phyloP scores from a whole-genome alignment of 2,329 filamentous ascomycete genomes.

The Aspergillus brasiliensis region DNA sequence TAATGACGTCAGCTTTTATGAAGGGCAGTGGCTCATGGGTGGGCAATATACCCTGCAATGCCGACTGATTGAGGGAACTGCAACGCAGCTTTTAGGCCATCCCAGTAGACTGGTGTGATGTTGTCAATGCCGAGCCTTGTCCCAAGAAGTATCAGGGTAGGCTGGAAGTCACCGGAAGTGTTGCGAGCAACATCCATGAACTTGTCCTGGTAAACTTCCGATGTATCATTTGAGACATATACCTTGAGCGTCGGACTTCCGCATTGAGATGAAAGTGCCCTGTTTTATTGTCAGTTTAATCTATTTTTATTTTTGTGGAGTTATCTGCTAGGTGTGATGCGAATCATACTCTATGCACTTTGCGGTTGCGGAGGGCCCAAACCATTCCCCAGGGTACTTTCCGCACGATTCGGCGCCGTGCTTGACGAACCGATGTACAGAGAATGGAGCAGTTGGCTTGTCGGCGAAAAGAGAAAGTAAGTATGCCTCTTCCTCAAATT shows the following conservation, averaged over 20 bases:
- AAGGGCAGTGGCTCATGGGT: constrained; percentile 24
- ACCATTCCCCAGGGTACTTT: constrained; percentile 97
- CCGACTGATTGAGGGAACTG: constrained; percentile 92
- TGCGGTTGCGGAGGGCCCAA: constrained; percentile 94
- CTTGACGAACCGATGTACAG: constrained; percentile 89
- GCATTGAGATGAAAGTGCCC: constrained; percentile 71
- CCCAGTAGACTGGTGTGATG: constrained; percentile 92
- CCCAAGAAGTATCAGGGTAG: constrained; percentile 85
- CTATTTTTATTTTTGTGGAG: background rate
- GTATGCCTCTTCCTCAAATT: constrained; percentile 63
- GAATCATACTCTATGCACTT: constrained; percentile 81
- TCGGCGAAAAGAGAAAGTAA: constrained; percentile 86
- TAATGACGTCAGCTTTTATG: constrained; percentile 15
- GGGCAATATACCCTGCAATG: constrained; percentile 74
- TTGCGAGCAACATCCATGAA: constrained; percentile 77
- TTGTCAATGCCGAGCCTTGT: constrained; percentile 91
- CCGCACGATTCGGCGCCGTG: constrained; percentile 85
- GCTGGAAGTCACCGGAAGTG: constrained; percentile 67
- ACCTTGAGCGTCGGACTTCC: constrained; percentile 68
- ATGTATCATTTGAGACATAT: constrained; percentile 85
- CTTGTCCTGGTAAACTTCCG: constrained; percentile 89
- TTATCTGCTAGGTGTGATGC: background rate
- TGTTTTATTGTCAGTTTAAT: constrained; percentile 39
- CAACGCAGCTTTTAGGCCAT: constrained; percentile 80
- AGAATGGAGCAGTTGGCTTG: constrained; percentile 81